Conservation (phyloP, 352 stramenopile genomes). For the Phytophthora colocasiae region DNA sequence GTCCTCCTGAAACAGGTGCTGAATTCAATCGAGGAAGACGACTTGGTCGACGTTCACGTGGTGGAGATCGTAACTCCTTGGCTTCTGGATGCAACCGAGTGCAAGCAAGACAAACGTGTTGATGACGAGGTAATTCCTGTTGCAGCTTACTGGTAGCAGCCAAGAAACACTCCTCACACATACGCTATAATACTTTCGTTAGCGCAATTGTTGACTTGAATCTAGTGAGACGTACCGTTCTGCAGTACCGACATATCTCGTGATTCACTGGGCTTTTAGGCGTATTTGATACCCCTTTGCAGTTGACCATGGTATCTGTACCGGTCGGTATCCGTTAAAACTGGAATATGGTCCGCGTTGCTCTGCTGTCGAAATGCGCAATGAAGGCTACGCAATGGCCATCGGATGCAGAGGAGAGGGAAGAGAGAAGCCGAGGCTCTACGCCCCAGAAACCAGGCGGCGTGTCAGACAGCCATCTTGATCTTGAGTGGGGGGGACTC, state of each 20-base stretch:
- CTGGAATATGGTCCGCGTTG: slow-evolving; percentile 1
- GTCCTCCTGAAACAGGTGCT: slow-evolving; percentile 14
- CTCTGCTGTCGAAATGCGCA: slow-evolving; percentile 23
- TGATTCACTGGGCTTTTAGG: slow-evolving; percentile 12
- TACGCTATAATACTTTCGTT: slow-evolving; percentile 27
- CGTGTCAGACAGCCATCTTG: slow-evolving; percentile 24
- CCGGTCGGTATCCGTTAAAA: slow-evolving; percentile 2
- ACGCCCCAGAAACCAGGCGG: slow-evolving; percentile 30
- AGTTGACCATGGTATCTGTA: slow-evolving; percentile 35
- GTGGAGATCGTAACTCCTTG: slow-evolving; percentile 9
- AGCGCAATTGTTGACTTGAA: neutral
- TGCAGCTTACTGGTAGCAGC: slow-evolving; percentile 15
- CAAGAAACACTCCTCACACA: slow-evolving; percentile 33
- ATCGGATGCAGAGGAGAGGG: slow-evolving; percentile 25
- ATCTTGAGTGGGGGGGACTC: slow-evolving; percentile 21
- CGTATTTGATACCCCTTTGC: slow-evolving; percentile 13
- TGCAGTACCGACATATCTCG: slow-evolving; percentile 40
- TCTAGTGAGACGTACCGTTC: slow-evolving; percentile 20
- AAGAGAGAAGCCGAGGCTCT: slow-evolving; percentile 8
- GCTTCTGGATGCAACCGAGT: slow-evolving; percentile 20
- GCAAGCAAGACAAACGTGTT: slow-evolving; percentile 35
- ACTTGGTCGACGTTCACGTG: slow-evolving; percentile 6
- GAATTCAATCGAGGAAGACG: slow-evolving; percentile 28
- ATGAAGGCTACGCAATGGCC: slow-evolving; percentile 5
- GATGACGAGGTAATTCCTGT: slow-evolving; percentile 9